Evolutionary conservation across 306 rosid species (phyloP).

Genomic region (Urtica urens): DNA sequence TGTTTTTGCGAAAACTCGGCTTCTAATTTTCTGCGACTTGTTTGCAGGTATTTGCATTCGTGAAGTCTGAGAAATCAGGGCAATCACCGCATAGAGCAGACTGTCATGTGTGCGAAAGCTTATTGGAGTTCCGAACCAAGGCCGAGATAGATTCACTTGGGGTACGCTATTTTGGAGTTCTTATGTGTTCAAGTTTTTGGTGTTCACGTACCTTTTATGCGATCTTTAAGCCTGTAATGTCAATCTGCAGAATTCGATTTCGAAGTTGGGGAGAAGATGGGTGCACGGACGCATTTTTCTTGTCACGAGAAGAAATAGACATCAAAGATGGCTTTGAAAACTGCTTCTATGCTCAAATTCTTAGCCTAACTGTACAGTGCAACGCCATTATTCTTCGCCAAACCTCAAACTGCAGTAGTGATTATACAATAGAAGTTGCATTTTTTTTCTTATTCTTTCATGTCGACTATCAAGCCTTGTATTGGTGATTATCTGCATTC

Average conservation of each 20-base stretch:
- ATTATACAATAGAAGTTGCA: too few species aligned
- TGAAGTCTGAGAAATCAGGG: constrained; percentile 37
- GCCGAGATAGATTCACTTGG: constrained; percentile 77
- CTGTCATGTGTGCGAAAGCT: constrained; percentile 77
- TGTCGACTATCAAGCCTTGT: too few species aligned
- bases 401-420: too few species aligned
- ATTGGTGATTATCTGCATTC: too few species aligned
- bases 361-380: constrained; percentile 19
- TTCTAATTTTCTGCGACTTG: background rate
- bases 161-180: too few species aligned
- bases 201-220: too few species aligned
- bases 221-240: too few species aligned
- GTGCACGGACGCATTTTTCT: constrained; percentile 79
- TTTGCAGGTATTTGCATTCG: constrained; percentile 90
- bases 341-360: background rate
- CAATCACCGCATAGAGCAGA: constrained; percentile 76
- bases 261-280: constrained; percentile 70
- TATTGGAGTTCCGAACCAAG: constrained; percentile 69
- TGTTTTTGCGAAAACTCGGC: background rate
- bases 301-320: constrained; percentile 40
- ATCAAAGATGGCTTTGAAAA: constrained; percentile 32
- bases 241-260: constrained; percentile 44
- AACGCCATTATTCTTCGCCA: constrained; percentile 3
- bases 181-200: too few species aligned
- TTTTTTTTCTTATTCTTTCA: background rate